Conservation (phyloP, 352 stramenopile species). For the Thalassiosira ordinaria region DNA sequence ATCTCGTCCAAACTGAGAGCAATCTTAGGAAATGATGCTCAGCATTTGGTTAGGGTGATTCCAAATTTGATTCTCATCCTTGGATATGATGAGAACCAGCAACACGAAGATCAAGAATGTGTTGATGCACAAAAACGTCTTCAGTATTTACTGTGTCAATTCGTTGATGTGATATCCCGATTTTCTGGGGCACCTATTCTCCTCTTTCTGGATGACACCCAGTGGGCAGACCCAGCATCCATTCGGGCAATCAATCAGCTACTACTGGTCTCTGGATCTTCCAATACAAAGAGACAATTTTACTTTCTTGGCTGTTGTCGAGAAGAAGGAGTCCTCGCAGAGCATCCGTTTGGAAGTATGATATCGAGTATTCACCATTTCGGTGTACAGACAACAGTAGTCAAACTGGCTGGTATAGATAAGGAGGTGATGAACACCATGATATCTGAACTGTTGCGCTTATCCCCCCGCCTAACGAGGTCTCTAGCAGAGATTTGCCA, state of each 20-base stretch:
- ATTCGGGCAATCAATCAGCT: constrained; percentile 24
- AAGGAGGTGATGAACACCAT: constrained; percentile 17
- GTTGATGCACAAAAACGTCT: constrained; percentile 43
- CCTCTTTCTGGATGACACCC: constrained; percentile 49
- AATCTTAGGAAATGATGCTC: constrained; percentile 22
- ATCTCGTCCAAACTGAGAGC: constrained; percentile 26
- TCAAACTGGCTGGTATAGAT: constrained; percentile 35
- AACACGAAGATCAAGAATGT: constrained; percentile 24
- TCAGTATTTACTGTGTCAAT: constrained; percentile 42
- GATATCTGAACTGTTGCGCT: constrained; percentile 7
- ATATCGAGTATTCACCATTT: constrained; percentile 13
- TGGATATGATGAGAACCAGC: neutral
- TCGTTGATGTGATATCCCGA: constrained; percentile 43
- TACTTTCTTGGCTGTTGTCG: constrained; percentile 45
- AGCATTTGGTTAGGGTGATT: constrained; percentile 37
- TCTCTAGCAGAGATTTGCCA: constrained; percentile 18
- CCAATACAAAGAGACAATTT: constrained; percentile 17
- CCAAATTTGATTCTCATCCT: constrained; percentile 43
- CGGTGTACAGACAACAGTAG: constrained; percentile 10
- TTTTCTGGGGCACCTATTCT: constrained; percentile 16
- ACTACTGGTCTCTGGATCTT: constrained; percentile 16
- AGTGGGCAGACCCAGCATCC: constrained; percentile 42
- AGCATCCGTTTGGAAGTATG: constrained; percentile 36
- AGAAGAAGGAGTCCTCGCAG: constrained; percentile 27
- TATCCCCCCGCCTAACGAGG: constrained; percentile 12